Conservation (phyloP, 1,139 yeast species). For the Martiniozyma asiatica region DNA sequence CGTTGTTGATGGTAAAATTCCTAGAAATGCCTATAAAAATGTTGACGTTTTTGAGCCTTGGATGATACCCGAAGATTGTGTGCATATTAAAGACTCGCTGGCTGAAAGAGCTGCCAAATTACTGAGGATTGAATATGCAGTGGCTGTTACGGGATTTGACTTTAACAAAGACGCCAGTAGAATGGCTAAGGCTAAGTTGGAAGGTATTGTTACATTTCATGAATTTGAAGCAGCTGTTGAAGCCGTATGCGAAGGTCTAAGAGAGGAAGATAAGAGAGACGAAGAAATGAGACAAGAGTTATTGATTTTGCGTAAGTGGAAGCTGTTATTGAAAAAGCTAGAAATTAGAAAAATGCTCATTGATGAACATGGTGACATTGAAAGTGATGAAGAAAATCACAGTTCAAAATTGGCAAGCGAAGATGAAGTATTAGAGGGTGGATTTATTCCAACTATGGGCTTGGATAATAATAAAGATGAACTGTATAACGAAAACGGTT, state of each 20-base stretch:
- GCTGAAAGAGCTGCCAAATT: constrained; percentile 61
- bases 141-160: constrained; percentile 80
- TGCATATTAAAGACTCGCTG: constrained; percentile 41
- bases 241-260: constrained; percentile 41
- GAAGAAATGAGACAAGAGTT: constrained; percentile 33
- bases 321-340: constrained; percentile 54
- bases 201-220: constrained; percentile 65
- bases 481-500: constrained; percentile 5
- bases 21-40: constrained; percentile 71
- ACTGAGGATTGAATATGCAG: constrained; percentile 68
- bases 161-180: constrained; percentile 31
- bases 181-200: constrained; percentile 51
- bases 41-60: constrained; percentile 63
- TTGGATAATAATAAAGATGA: constrained; percentile 1
- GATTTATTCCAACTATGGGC: constrained; percentile 9
- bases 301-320: constrained; percentile 62
- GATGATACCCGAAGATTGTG: constrained; percentile 80
- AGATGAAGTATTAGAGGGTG: constrained; percentile 10
- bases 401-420: too few species aligned
- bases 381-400: constrained; percentile 13
- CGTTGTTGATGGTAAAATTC: constrained; percentile 49
- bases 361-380: constrained; percentile 48
- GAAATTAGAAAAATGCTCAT: constrained; percentile 62
- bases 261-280: constrained; percentile 41
- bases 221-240: constrained; percentile 58